Conservation (phyloP, 1,284 basidiomycete genomes). For the Cryptococcus sp. region DNA sequence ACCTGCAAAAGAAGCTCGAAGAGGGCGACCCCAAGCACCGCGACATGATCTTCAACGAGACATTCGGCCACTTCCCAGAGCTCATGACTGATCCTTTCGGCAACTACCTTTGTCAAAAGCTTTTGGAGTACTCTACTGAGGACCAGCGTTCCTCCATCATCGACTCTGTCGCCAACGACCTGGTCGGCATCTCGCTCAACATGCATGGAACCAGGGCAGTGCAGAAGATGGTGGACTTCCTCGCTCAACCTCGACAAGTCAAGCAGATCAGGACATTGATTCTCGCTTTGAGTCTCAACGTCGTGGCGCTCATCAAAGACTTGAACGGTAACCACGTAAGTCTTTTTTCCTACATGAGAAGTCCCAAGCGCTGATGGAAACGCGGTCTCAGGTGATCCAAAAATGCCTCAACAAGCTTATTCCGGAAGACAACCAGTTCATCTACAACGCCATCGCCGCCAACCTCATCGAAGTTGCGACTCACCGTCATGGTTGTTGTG, state of each 20-base stretch:
- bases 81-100: conserved; percentile 99
- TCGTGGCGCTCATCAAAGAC: conserved; percentile 99
- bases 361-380: neutral
- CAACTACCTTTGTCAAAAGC: conserved; percentile 98
- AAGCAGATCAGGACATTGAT: conserved; percentile 96
- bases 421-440: conserved; percentile 99
- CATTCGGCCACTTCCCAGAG: conserved; percentile 96
- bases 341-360: neutral
- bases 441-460: conserved; percentile 98
- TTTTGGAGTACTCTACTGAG: conserved; percentile 95
- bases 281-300: conserved; percentile 92
- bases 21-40: conserved; percentile 91
- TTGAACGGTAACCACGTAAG: conserved; percentile 96
- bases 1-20: conserved; percentile 98
- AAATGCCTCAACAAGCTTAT: conserved; percentile 98
- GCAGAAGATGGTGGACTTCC: conserved; percentile 99
- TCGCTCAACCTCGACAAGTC: conserved; percentile 86
- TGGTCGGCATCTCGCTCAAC: conserved; percentile 97
- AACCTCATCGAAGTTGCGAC: conserved; percentile 99
- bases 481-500: conserved; percentile 98
- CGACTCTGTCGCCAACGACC: conserved; percentile 93
- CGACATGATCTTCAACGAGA: conserved; percentile 99
- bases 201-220: conserved; percentile 99
- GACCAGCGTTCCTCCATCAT: conserved; percentile 97
- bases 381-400: conserved; percentile 65